Evolutionary conservation across 495 filamentous ascomycete genomes (phyloP), one percentile per base, ranked within the genome.

Genomic region (Penicillium roqueforti): DNA sequence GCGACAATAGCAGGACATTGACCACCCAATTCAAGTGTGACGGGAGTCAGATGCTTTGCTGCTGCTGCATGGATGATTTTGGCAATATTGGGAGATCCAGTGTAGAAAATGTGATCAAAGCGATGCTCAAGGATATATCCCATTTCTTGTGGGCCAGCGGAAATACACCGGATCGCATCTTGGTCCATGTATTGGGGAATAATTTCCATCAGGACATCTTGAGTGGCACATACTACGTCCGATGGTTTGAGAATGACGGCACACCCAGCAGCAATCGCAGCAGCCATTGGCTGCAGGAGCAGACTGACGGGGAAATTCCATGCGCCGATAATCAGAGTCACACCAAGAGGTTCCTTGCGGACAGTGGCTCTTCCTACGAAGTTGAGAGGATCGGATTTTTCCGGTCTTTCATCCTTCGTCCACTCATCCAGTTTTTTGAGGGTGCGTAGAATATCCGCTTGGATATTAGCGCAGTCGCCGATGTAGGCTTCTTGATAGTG

Each of bases 41-140:
- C 85, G 0, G 92, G 91, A 0, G 92, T 96, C 14, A 96, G 78
- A 31, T 89, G 87, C 73, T 95, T 89, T 19, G 92, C 91, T 3
- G 92, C 92, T 59, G 92, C 92, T 60, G 86, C 84, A 22, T 89
- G 81, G 46, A 97, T 83, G 65, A 95, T 88, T 47, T 76, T 86
- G 45, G 85, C 92, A 25, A 96, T 85, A n/a, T 60, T 69, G 0
- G 73, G 67, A 43, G 78, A 82, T 31, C 92, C 92, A 13, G 92
- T 97, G 70, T 92, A 97, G 70, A 93, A 91, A 51, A 97, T 91
- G 73, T 95, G 93, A 66, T 91, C 89, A 84, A 87, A 96, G 62
- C 91, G 92, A 61, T 87, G 79, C 50, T 89, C 78, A 10, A 97
- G 76, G 16, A 96, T 72, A 9, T 82, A 79, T 4, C 80, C 84